These are phyloP conservation scores for Leucaena leucocephala DNA, from an alignment of 306 rosid species.

Conservation along the genomic window DNA sequence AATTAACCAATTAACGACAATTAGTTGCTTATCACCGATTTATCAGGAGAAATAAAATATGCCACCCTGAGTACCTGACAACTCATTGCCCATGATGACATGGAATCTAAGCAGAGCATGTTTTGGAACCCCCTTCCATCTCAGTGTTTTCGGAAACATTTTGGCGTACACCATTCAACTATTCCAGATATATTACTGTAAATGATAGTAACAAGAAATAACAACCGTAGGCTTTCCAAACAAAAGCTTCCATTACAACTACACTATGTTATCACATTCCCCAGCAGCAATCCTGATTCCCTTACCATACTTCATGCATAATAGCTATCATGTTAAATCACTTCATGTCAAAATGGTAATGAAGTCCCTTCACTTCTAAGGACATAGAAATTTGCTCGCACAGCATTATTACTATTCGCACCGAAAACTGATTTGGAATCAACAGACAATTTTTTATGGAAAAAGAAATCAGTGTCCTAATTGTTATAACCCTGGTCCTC, in stretches of 20 bases:
- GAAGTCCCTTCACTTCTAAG: slow-evolving; percentile 7
- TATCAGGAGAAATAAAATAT: not conserved
- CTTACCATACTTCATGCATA: not conserved
- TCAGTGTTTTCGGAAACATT: not conserved
- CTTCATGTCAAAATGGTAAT: not conserved
- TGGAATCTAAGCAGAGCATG: not conserved
- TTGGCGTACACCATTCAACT: not conserved
- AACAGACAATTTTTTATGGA: not conserved
- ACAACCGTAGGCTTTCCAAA: not conserved
- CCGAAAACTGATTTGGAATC: not conserved
- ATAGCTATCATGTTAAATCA: not conserved
- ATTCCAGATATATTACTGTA: not conserved
- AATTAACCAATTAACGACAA: not conserved
- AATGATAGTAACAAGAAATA: not conserved
- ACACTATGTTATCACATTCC: slow-evolving; percentile 7
- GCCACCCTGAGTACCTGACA: not conserved
- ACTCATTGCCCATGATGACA: not conserved
- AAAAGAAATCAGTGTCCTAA: not conserved
- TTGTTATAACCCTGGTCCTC: not conserved
- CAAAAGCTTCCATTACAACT: slow-evolving; percentile 3
- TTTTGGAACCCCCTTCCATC: not conserved
- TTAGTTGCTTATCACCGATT: not conserved
- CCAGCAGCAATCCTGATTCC: not conserved
- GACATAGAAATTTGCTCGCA: not conserved
- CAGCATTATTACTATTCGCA: not conserved